Percentiles rank a stretch among this genome's conserved stretches.
Conservation (phyloP, 1,284 basidiomycete genomes). For the Xerocomus cyaneibrunnescens region DNA sequence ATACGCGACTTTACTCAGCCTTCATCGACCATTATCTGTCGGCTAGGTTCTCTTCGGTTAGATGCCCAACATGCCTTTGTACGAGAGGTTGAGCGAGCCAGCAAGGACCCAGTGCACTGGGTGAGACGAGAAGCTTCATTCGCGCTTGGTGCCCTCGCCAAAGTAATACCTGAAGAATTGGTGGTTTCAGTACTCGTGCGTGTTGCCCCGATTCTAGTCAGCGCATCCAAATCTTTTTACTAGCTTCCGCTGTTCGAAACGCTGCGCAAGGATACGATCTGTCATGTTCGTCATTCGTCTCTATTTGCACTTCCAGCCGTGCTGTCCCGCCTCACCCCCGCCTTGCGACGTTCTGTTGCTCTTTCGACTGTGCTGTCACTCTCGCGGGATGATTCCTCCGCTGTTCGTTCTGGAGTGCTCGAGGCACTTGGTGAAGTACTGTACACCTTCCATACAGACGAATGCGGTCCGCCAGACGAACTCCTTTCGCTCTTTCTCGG, state of each 20-base stretch:
- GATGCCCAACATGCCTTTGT: slow-evolving; percentile 72
- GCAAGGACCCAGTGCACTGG: slow-evolving; percentile 78
- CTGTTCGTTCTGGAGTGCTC: slow-evolving; percentile 80
- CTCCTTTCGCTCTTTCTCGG: slow-evolving; percentile 79
- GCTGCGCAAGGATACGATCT: slow-evolving; percentile 69
- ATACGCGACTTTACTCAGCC: background rate
- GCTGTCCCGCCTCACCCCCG: slow-evolving; percentile 60
- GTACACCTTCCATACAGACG: slow-evolving; percentile 76
- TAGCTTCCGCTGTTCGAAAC: slow-evolving; percentile 80
- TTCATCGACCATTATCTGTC: slow-evolving; percentile 11
- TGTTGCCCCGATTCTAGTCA: slow-evolving; percentile 14
- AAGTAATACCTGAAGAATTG: slow-evolving; percentile 75
- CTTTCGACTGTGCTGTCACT: slow-evolving; percentile 63
- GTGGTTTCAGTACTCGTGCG: slow-evolving; percentile 65
- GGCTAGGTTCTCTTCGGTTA: slow-evolving; percentile 57
- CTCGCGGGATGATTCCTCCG: slow-evolving; percentile 63
- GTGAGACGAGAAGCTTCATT: slow-evolving; percentile 90
- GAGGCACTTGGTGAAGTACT: slow-evolving; percentile 93
- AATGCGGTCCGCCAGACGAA: slow-evolving; percentile 74
- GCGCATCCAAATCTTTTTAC: slow-evolving; percentile 31
- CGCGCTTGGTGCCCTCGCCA: slow-evolving; percentile 85
- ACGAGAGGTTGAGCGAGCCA: slow-evolving; percentile 77
- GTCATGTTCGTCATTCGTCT: slow-evolving; percentile 89
- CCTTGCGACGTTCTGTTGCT: slow-evolving; percentile 60
- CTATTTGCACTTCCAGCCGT: slow-evolving; percentile 85